phyloP scores from a whole-genome alignment of 192 early-diverging fungal genomes.

The Coemansia reversa region DNA sequence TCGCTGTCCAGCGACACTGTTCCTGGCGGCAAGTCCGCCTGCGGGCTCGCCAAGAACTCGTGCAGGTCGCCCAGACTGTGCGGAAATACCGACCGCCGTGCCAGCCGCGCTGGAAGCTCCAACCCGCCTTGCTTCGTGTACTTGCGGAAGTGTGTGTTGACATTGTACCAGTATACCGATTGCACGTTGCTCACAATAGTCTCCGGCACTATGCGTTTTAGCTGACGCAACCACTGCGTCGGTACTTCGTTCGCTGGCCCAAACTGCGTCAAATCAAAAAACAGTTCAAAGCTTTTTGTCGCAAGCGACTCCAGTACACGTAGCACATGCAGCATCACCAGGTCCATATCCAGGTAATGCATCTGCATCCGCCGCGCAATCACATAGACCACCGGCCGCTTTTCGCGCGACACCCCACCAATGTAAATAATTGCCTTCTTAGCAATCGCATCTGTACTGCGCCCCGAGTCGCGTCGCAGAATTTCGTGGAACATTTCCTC shows the following conservation, averaged over 20 bases:
- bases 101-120: slow-evolving; percentile 55
- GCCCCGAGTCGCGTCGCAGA: slow-evolving; percentile 66
- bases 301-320: slow-evolving; percentile 67
- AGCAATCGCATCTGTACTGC: slow-evolving; percentile 65
- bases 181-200: slow-evolving; percentile 64
- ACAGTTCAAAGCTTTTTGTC: slow-evolving; percentile 72
- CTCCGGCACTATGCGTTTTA: slow-evolving; percentile 71
- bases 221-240: slow-evolving; percentile 69
- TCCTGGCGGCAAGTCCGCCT: slow-evolving; percentile 74
- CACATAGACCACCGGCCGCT: slow-evolving; percentile 81
- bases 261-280: slow-evolving; percentile 83
- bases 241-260: slow-evolving; percentile 77
- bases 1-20: slow-evolving; percentile 76
- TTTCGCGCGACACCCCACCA: slow-evolving; percentile 72
- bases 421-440: slow-evolving; percentile 79
- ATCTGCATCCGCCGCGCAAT: slow-evolving; percentile 73
- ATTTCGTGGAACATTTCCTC: slow-evolving; percentile 62
- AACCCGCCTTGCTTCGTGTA: slow-evolving; percentile 57
- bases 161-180: slow-evolving; percentile 77
- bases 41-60: slow-evolving; percentile 70
- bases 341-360: slow-evolving; percentile 82
- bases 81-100: slow-evolving; percentile 69
- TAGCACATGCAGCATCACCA: slow-evolving; percentile 74
- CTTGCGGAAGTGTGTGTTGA: slow-evolving; percentile 75
- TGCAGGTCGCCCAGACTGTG: slow-evolving; percentile 66